Evolutionary conservation across 164 flowering plant genomes (phyloP), one percentile per base, ranked within the genome.

Genomic region (Sextonia rubra): DNA sequence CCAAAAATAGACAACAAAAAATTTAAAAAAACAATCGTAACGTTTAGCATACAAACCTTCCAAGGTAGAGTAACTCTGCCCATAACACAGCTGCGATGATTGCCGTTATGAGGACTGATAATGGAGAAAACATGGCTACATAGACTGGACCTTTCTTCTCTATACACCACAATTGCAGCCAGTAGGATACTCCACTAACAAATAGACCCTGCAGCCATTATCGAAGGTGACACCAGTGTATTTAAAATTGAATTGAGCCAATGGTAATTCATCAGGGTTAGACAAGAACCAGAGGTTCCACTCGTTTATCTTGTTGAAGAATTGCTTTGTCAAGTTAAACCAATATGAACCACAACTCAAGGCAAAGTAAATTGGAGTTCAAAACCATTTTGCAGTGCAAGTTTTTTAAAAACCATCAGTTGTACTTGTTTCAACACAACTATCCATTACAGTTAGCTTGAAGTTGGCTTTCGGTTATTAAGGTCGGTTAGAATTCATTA

Each of bases 131-230:
- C 69, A 77, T 71, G 48, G 84, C 77, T 20, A 55, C 77, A 56
- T 77, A 83, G 47, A 83, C 76, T 23, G 84, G 84, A 2, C 86
- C 84, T 37, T 74, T 83, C 78, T 77, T 79, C 72, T 73, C 79
- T 29, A 80, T 73, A 32, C 81, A 78, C 82, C 83, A 83, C 0
- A 77, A 47, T 71, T 75, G 86, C 15, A 81, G 3, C 74, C 80
- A 76, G 58, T 77, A 77, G 32, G 81, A 47, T 5, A 79, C 23
- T 6, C 81, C 81, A 17, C 76, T 81, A 29, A 83, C 82, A 14
- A 79, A 8, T 0, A 79, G 55, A 1, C 86, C 86, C 86, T 83
- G 80, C 73, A 73, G 20, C 20, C 27, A 61, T 58, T 9, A 61
- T 25, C 64, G 24, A 61, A n/a, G 15, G 64, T 24, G 25, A 61